Base-by-base conservation (phyloP, 371 early-diverging fungal species). In the Smittium culicis region DNA sequence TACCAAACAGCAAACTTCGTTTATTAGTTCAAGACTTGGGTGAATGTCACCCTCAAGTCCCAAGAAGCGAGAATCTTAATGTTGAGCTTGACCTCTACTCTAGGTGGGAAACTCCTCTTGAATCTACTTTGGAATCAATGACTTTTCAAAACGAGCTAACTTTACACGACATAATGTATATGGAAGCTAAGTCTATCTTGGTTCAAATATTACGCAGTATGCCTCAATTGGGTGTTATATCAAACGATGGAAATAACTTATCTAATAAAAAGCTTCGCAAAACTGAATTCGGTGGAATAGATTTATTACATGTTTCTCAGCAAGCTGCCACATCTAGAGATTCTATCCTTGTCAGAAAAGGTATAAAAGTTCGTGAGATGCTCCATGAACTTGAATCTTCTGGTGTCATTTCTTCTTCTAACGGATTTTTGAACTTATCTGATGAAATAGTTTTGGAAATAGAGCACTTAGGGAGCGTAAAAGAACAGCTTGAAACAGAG, bases 281-380 rank as follows among this genome's bases (percentile, higher is more conserved):
- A 35, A 64, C 65, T 29, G 29, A 34, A 11, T 35, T 54, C 71
- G 79, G 14, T 72, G 77, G 73, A 3, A 55, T 86, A 54, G 82
- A 87, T 69, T 79, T 95, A 34, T 73, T 80, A 64, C 82, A 85
- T 68, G 85, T 93, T 27, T 89, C 92, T 1, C 92, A 92, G 72
- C 82, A 86, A 24, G 92, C 93, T 0, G 89, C 92, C 0, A 89
- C 90, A 1, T 83, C 89, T 2, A 87, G 90, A 68, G 96, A 94
- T 74, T 81, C 89, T 1, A 81, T 84, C 31, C 76, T 94, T 32
- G 92, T 92, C 30, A 85, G 87, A 61, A 92, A 93, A 74, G 95
- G 93, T 5, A 86, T 93, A 72, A 94, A 93, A 73, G 92, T 92
- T 45, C 86, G 86, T 67, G 94, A 93, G 64, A 89, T 94, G 93